These are phyloP conservation scores for Hagleromyces aurorensis DNA, from an alignment of 805 yeast species.

Conservation along the genomic window DNA sequence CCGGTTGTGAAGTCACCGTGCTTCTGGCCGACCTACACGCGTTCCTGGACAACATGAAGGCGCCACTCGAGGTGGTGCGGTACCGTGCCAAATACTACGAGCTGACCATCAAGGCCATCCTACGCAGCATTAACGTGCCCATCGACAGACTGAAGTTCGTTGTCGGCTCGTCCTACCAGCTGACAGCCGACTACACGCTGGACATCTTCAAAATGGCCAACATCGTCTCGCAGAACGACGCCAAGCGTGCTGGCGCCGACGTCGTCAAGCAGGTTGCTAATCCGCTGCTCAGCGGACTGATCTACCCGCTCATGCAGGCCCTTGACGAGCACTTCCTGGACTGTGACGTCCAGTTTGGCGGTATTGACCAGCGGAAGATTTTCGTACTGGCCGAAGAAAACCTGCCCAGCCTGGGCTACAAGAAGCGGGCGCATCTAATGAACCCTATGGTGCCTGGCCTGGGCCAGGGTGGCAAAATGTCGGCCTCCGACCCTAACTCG, in stretches of 20 bases:
- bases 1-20: constrained; percentile 92
- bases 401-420: constrained; percentile 79
- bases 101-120: constrained; percentile 71
- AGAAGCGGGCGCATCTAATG: constrained; percentile 97
- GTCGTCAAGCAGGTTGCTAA: constrained; percentile 96
- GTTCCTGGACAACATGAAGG: constrained; percentile 96
- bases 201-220: constrained; percentile 85
- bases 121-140: constrained; percentile 82
- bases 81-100: constrained; percentile 90
- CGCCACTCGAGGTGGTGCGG: constrained; percentile 84
- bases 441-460: constrained; percentile 98
- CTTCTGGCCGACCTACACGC: constrained; percentile 95
- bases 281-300: constrained; percentile 87
- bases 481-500: constrained; percentile 97
- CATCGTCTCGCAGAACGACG: constrained; percentile 85
- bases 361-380: constrained; percentile 97
- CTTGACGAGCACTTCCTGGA: constrained; percentile 86
- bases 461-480: constrained; percentile 96
- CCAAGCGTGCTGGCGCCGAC: constrained; percentile 98
- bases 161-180: constrained; percentile 86
- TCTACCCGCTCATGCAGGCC: constrained; percentile 98
- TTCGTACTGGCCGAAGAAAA: constrained; percentile 95
- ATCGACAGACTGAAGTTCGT: constrained; percentile 80
- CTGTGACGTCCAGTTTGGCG: constrained; percentile 95
- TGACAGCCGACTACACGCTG: constrained; percentile 67